Percentiles rank a stretch among this genome's conserved stretches.
phyloP scores from a whole-genome alignment of 768 basidiomycete genomes.

The Dioszegia hungarica region DNA sequence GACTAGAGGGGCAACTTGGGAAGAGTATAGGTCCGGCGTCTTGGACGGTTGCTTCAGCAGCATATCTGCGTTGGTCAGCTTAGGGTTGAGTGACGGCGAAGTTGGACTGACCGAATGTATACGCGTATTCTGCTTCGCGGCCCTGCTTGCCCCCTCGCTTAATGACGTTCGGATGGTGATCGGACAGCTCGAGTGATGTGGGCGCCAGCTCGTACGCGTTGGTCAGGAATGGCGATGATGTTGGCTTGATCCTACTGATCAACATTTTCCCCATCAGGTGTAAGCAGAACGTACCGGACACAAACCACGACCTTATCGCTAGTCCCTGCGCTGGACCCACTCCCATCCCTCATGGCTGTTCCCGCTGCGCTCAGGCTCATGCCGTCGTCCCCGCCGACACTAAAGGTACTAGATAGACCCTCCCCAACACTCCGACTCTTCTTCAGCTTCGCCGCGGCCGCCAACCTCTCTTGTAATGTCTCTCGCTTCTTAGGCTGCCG shows the following conservation, averaged over 20 bases:
- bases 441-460: conserved; percentile 25
- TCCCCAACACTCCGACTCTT: conserved; percentile 21
- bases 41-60: conserved; percentile 36
- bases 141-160: conserved; percentile 46
- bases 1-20: conserved; percentile 41
- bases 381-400: neutral
- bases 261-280: neutral
- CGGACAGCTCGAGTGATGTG: conserved; percentile 36
- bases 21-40: conserved; percentile 38
- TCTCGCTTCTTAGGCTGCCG: conserved; percentile 14
- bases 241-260: conserved; percentile 37
- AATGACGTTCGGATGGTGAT: conserved; percentile 43
- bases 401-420: conserved; percentile 3
- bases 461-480: conserved; percentile 28
- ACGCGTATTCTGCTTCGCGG: conserved; percentile 43
- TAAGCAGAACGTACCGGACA: conserved; percentile 31
- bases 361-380: conserved; percentile 1
- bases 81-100: no score
- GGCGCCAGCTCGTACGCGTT: conserved; percentile 39
- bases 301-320: conserved; percentile 44
- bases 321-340: neutral
- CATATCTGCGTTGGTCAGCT: conserved; percentile 25
- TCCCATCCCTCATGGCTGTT: neutral
- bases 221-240: conserved; percentile 20
- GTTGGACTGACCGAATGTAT: conserved; percentile 40